phyloP scores from a whole-genome alignment of 495 filamentous ascomycete genomes.

The Penicillium coprophilum region DNA sequence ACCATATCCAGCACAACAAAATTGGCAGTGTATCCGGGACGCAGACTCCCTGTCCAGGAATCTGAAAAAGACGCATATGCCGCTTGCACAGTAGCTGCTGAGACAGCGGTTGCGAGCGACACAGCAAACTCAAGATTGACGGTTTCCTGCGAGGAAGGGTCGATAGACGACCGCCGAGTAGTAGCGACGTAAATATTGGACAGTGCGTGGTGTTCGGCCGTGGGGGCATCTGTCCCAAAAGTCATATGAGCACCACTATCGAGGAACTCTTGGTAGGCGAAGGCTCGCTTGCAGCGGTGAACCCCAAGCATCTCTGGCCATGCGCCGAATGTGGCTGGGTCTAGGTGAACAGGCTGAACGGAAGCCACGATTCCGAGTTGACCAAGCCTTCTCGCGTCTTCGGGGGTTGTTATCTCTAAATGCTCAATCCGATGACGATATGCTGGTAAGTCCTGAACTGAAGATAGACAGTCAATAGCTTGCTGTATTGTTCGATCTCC shows the following conservation, averaged over 20 bases:
- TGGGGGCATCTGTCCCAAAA: slow-evolving; percentile 61
- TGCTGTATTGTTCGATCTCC: slow-evolving; percentile 57
- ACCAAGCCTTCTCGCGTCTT: slow-evolving; percentile 54
- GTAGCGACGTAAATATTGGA: slow-evolving; percentile 60
- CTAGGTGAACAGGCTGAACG: slow-evolving; percentile 63
- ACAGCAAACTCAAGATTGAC: slow-evolving; percentile 56
- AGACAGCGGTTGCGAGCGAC: slow-evolving; percentile 49
- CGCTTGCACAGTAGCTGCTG: slow-evolving; percentile 55
- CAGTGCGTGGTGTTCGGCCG: slow-evolving; percentile 56
- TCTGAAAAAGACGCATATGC: slow-evolving; percentile 61
- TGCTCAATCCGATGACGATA: slow-evolving; percentile 62
- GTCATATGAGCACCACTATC: slow-evolving; percentile 53
- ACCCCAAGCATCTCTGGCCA: slow-evolving; percentile 57
- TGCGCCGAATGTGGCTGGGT: slow-evolving; percentile 60
- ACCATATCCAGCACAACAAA: slow-evolving; percentile 60
- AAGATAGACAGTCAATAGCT: slow-evolving; percentile 54
- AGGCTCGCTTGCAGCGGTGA: slow-evolving; percentile 53
- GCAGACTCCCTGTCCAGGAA: slow-evolving; percentile 47
- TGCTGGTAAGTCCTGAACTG: slow-evolving; percentile 24
- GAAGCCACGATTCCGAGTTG: slow-evolving; percentile 59
- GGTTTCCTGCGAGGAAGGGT: slow-evolving; percentile 45
- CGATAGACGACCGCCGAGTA: slow-evolving; percentile 54
- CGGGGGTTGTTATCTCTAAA: slow-evolving; percentile 55
- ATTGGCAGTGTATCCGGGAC: slow-evolving; percentile 53
- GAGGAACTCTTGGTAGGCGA: slow-evolving; percentile 61